Evolutionary conservation across 805 yeast species (phyloP), one percentile per base, ranked within the genome.

Genomic region (Lipomyces mesembrius): DNA sequence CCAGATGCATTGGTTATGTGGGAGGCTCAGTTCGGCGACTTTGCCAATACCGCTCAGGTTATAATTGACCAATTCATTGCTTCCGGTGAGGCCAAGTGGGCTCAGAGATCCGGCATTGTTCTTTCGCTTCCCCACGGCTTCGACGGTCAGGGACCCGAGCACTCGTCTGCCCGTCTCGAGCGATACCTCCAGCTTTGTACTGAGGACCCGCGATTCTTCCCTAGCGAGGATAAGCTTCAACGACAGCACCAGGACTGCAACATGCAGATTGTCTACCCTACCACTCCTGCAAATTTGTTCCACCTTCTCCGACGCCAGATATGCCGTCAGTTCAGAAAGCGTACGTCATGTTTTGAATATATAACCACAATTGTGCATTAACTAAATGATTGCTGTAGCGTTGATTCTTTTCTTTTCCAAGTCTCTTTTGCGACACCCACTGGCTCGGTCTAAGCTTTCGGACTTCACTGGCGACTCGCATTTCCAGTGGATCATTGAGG

Each of bases 11-110:
- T 91, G 67, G 98, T 94, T 61, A 89, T 90, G 83, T 95, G 99
- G 99, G 99, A 95, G 83, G 99, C 98, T 66, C 99, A 95, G 84
- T 95, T 95, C 75, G 99, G 99, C 87, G 99, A 95, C 83, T 95
- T 95, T 77, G 99, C 99, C 76, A 95, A 95, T 85, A 95, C 98
- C 73, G 99, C 98, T 22, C 99, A 95, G 84, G 98, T 95, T 71
- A 90, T 95, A 74, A 85, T 91, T 74, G 99, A 95, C 80, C 99
- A 95, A 84, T 95, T 95, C 79, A 86, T 95, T 77, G 90, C 98
- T 57, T 91, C 93, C 78, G 99, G 96, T 79, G 99, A 95, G 83
- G 87, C 93, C 73, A 95, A 95, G 83, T 95, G 99, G 99, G 90
- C 91, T 79, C 99, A 95, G 85, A 90, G 99, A 82, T 91, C 97